Evolutionary conservation across 225 moss, liverwort and hornwort genomes (phyloP), one percentile per base, ranked within the genome.

Genomic region (Physcomitrium patens): DNA sequence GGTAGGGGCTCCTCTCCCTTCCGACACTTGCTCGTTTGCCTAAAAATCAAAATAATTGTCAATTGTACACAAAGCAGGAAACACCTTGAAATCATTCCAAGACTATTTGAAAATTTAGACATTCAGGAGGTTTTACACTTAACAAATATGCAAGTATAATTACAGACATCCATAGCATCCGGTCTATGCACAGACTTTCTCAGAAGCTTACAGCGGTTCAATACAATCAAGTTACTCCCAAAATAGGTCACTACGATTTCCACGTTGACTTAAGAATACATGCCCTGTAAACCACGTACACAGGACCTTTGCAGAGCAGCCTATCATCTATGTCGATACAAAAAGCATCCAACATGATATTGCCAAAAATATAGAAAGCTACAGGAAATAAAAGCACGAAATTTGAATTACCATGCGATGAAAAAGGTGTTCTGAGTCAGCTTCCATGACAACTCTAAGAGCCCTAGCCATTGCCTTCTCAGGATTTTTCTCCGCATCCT

Each of bases 371-470:
- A 49, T 20, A 24, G 12, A 27, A n/a, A 67, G 60, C 31, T 49
- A 61, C 23, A 42, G 63, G 20, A 68, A 41, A 63, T 19, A 37
- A 56, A 53, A 8, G 60, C 12, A 63, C 37, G 45, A 10, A 78
- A 62, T 57, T 46, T 59, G 41, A 77, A 60, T 68, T 89, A 89
- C 89, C 89, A 81, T 73, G 72, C 78, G 89, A 75, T 76, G 74
- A 71, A 96, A 94, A 68, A 88, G 86, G 54, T 86, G 82, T 45
- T 88, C 75, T 45, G 79, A 81, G 78, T 96, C 96, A 73, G 93
- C 92, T 8, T 94, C 94, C 91, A 91, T 94, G 18, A 96, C 89
- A 60, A 79, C 71, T 83, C 83, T 88, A 23, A 96, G 71, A 42
- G 87, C 87, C 56, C 60, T 65, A 67, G 83, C 82, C 69, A 96